Base-by-base conservation (phyloP, 2,329 filamentous ascomycete species). In the Talaromyces sp. region DNA sequence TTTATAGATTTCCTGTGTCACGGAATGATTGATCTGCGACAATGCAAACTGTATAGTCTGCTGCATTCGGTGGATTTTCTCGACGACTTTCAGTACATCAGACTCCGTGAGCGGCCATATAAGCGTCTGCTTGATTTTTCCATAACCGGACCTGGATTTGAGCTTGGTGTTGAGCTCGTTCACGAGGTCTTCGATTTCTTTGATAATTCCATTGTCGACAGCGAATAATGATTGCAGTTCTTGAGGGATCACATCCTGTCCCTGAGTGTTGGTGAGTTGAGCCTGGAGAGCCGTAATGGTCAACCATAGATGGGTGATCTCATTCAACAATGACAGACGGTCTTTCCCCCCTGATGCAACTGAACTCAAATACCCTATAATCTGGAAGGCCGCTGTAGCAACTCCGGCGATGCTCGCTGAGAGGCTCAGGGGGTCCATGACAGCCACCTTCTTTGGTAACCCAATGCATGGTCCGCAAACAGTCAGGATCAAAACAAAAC, bases 31-130 rank as follows among this genome's bases (percentile, higher is more conserved):
- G 28, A 48, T 35, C 17, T 48, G 45, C 45, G 45, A 48, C 7
- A 48, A 25, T 35, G 45, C 45, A 33, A 48, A 48, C n/a, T 48
- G 45, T 48, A 48, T 48, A 13, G 45, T 48, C 28, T 48, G 45
- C 45, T 48, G 45, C 45, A 48, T 48, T 35, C 45, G 45, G 28
- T 48, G 45, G 28, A 48, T 33, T 15, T 48, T 48, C 19, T 48
- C 45, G 33, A 48, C 45, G 25, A 48, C 45, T 48, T 48, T 48
- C 28, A 48, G 6, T 8, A 48, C 45, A 48, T 48, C 45, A 5
- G 45, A 5, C n/a, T 48, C 45, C 6, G 45, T 48, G n/a, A 48
- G 45, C 8, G 45, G 45, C 45, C 45, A 48, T 33, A 28, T 48
- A 35, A 48, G 45, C 9, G 28, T 48, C 45, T 48, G 45, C 33